Evolutionary conservation across 176 grass and related monocot genomes (phyloP), one percentile per base, ranked within the genome.

Genomic region (Avena sativa): DNA sequence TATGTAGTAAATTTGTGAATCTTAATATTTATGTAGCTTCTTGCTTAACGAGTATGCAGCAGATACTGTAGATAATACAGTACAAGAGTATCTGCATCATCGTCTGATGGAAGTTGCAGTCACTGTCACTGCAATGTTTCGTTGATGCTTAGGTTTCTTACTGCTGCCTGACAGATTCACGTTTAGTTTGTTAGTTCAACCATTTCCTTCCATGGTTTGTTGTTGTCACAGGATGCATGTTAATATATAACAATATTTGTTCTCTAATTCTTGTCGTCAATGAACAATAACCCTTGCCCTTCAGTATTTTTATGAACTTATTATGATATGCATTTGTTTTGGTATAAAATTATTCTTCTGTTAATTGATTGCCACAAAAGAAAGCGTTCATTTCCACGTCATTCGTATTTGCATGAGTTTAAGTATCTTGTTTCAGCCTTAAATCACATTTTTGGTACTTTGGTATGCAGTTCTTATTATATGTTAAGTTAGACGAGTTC

Each of bases 21-120:
- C 76, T 71, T 80, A 87, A 81, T 87, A 17, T 52, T 78, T 43
- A 20, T 48, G 0, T 44, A 32, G 77, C 55, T 87, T 81, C 55
- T 30, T 81, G 19, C 43, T 87, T 64, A 74, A 49, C n/a, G 50
- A 44, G 63, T 70, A 51, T 81, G 20, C 47, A 34, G 28, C 7
- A 49, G 19, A 28, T 81, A 43, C 40, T 43, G 40, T 43, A 21
- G 63, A 69, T 10, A 62, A 75, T 81, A 57, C 34, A 28, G 28
- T 81, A 53, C 7, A 53, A 44, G 14, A 62, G 30, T 65, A 44
- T 81, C 46, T 25, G 12, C 20, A 64, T 20, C 2, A 28, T 74
- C 67, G 50, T 87, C 78, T 81, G 67, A 38, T 46, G 12, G 36
- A 71, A 20, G n/a, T 73, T 62, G 58, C 25, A 50, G 57, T 71